Conservation (phyloP, 202 grass and related monocot genomes). For the Dendrocalamus latiflorus region DNA sequence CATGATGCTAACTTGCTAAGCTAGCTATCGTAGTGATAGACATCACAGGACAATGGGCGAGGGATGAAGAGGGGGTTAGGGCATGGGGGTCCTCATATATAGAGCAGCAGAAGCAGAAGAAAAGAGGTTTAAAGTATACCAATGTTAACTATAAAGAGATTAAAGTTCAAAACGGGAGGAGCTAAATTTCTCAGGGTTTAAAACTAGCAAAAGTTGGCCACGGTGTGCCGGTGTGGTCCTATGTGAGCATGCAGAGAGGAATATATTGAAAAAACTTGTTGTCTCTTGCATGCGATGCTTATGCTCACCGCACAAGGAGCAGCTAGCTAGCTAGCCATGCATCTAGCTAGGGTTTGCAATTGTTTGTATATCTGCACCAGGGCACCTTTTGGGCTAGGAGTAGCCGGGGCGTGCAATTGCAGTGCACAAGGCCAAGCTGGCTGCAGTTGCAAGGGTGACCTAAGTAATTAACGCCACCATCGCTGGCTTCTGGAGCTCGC, state of each 20-base stretch:
- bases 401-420: slow-evolving; percentile 5
- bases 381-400: slow-evolving; percentile 15
- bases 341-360: slow-evolving; percentile 13
- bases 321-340: neutral
- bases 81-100: slow-evolving; percentile 25
- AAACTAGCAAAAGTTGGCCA: slow-evolving; percentile 10
- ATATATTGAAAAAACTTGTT: slow-evolving; percentile 16
- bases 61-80: neutral
- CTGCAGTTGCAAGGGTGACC: slow-evolving; percentile 5
- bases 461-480: slow-evolving; percentile 16
- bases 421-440: slow-evolving; percentile 15
- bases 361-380: slow-evolving; percentile 25
- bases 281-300: slow-evolving; percentile 17
- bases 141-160: neutral
- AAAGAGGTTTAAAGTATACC: neutral
- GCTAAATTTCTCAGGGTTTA: slow-evolving; percentile 6
- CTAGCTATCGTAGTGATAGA: neutral
- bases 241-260: slow-evolving; percentile 17
- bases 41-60: neutral
- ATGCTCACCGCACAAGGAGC: slow-evolving; percentile 25
- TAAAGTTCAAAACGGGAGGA: slow-evolving; percentile 19
- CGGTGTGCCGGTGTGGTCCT: slow-evolving; percentile 22
- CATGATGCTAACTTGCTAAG: neutral
- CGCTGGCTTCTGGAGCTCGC: neutral
- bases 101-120: slow-evolving; percentile 5